phyloP scores from a whole-genome alignment of 2,329 filamentous ascomycete genomes.

The Cladosporium sp. region DNA sequence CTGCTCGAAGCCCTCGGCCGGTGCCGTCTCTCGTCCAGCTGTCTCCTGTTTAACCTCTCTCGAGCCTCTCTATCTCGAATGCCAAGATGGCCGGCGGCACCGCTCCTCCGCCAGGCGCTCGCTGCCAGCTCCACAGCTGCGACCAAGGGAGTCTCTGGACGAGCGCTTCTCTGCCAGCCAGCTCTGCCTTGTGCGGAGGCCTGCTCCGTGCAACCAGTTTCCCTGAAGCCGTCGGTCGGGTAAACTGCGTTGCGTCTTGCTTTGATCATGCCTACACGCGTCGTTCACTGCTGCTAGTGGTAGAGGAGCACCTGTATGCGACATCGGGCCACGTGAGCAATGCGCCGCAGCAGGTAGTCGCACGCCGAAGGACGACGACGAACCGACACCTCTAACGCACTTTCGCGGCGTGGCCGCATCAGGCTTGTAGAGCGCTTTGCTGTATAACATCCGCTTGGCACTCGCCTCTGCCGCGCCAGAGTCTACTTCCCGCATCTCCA shows the following conservation, averaged over 20 bases:
- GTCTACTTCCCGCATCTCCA: not conserved
- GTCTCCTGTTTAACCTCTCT: not conserved
- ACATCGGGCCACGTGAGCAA: not conserved
- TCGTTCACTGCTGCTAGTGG: not conserved
- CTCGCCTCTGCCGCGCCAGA: not conserved
- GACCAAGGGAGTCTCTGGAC: not conserved
- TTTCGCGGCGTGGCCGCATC: no score
- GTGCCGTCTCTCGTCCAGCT: not conserved
- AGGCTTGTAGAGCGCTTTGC: no score
- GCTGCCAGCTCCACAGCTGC: not conserved
- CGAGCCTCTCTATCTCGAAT: not conserved
- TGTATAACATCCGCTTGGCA: conserved; percentile 5
- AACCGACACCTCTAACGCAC: not conserved
- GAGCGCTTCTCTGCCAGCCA: not conserved
- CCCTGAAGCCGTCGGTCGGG: not conserved
- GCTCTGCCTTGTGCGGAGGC: not conserved
- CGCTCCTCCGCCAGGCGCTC: not conserved
- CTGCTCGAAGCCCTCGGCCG: no score
- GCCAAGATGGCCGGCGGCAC: conserved; percentile 3
- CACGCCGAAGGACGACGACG: not conserved
- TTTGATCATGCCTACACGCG: not conserved
- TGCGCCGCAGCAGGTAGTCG: not conserved
- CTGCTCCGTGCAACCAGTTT: not conserved
- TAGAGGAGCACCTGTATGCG: not conserved
- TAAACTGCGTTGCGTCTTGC: not conserved